A percentile compares a stretch with the other conserved stretches of the same genome.
Conservation (phyloP, 78 protist genomes). For the Polysphondylium violaceum region DNA sequence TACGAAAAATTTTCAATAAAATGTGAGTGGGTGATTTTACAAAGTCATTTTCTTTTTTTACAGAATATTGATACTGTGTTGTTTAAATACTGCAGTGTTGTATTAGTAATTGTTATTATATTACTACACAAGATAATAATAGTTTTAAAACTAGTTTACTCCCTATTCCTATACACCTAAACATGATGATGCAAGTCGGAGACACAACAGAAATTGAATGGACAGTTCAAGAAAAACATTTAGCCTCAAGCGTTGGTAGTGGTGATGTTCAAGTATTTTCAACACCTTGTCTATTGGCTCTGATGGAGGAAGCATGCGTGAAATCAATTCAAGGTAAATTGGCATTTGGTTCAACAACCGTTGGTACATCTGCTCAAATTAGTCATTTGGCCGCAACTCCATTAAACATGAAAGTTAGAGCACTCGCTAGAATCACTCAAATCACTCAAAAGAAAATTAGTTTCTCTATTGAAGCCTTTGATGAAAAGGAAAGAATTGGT, state of each 20-base stretch:
- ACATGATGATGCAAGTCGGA: conserved; percentile 37
- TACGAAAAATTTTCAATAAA: too few species aligned
- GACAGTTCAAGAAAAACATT: conserved; percentile 1
- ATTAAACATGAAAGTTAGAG: conserved; percentile 4
- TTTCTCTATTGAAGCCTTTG: conserved; percentile 31
- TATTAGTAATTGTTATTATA: too few species aligned
- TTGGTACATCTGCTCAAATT: conserved; percentile 27
- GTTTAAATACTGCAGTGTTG: too few species aligned
- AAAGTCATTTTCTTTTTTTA: too few species aligned
- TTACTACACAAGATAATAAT: too few species aligned
- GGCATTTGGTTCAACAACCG: conserved; percentile 13
- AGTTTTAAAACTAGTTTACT: too few species aligned
- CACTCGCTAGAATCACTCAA: conserved; percentile 11
- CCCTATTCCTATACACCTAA: too few species aligned
- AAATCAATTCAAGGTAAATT: conserved; percentile 13
- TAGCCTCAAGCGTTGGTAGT: conserved; percentile 43
- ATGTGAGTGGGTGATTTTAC: too few species aligned
- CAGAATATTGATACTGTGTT: too few species aligned
- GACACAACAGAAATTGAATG: conserved; percentile 9
- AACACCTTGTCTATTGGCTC: conserved; percentile 56
- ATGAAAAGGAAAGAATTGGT: conserved; percentile 32
- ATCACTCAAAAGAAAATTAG: conserved; percentile 7
- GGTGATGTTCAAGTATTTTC: conserved; percentile 67
- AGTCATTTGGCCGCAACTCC: conserved; percentile 53
- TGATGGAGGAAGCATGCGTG: conserved; percentile 27